Percentiles rank a stretch among this genome's conserved stretches.
Conservation (phyloP, 2,329 filamentous ascomycete species). For the Tolypocladium endophyticum region DNA sequence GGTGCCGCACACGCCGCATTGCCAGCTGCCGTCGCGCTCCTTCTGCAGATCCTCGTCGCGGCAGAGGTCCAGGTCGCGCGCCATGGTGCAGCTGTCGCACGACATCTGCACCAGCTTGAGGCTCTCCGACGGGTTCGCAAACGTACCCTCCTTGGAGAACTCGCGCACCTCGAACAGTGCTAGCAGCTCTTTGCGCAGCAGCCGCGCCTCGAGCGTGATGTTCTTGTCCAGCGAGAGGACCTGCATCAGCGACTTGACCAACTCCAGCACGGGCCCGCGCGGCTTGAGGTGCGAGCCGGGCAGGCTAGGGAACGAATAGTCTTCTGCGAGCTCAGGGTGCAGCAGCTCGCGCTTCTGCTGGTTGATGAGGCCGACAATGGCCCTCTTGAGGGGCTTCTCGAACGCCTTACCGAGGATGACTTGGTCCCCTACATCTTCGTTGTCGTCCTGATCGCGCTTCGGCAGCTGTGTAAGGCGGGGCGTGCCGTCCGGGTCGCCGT, state of each 20-base stretch:
- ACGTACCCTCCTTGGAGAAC: constrained; percentile 80
- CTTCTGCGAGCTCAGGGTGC: constrained; percentile 75
- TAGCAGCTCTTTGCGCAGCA: constrained; percentile 81
- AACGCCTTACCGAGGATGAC: constrained; percentile 72
- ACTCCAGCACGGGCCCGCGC: constrained; percentile 69
- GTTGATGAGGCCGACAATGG: constrained; percentile 70
- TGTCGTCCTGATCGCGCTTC: constrained; percentile 47
- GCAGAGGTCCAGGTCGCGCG: constrained; percentile 83
- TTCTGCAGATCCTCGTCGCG: constrained; percentile 70
- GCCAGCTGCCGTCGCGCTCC: constrained; percentile 46
- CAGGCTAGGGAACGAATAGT: constrained; percentile 76
- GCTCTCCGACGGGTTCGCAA: constrained; percentile 71
- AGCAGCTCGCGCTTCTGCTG: constrained; percentile 82
- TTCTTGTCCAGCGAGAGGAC: constrained; percentile 84
- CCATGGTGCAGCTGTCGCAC: constrained; percentile 83
- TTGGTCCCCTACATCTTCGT: constrained; percentile 49
- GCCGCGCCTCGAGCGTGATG: constrained; percentile 76
- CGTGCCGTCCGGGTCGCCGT: constrained; percentile 38
- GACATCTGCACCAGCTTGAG: constrained; percentile 66
- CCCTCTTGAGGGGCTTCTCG: constrained; percentile 82
- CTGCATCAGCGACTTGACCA: constrained; percentile 90
- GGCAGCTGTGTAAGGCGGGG: constrained; percentile 49
- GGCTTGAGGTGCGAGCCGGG: constrained; percentile 53
- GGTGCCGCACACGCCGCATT: constrained; percentile 63
- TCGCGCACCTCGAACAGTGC: constrained; percentile 89